Conservation (phyloP, 306 rosid genomes). For the Pueraria montana region DNA sequence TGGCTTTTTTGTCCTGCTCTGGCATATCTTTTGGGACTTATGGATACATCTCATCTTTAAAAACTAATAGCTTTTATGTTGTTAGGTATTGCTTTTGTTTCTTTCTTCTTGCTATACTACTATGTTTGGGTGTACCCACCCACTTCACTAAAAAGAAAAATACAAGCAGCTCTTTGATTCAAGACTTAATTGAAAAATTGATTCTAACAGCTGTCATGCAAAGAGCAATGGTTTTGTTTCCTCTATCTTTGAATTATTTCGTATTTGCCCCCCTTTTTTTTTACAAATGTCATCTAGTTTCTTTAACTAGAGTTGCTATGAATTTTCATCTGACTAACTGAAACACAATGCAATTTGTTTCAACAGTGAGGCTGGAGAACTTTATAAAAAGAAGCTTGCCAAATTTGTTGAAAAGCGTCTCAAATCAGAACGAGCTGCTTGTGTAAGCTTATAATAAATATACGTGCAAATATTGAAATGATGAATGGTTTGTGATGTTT, state of each 20-base stretch:
- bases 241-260: slow-evolving; percentile 1
- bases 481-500: slow-evolving; percentile 43
- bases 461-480: slow-evolving; percentile 15
- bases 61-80: slow-evolving; percentile 2
- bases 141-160: slow-evolving; percentile 23
- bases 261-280: slow-evolving; percentile 3
- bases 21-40: neutral
- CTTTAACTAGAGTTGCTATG: slow-evolving; percentile 16
- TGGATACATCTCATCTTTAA: neutral
- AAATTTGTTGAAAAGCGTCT: slow-evolving; percentile 93
- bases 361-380: slow-evolving; percentile 82
- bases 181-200: slow-evolving; percentile 12
- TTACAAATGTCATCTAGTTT: neutral
- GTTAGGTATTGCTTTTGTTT: slow-evolving; percentile 7
- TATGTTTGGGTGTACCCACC: slow-evolving; percentile 15
- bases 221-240: slow-evolving; percentile 26
- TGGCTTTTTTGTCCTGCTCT: slow-evolving; percentile 1
- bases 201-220: slow-evolving; percentile 30
- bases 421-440: slow-evolving; percentile 94
- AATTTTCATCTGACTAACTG: slow-evolving; percentile 37
- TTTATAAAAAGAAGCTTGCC: slow-evolving; percentile 89
- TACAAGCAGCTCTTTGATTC: slow-evolving; percentile 26
- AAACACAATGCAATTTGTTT: slow-evolving; percentile 43
- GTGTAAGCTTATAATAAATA: slow-evolving; percentile 69
- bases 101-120: slow-evolving; percentile 13